A percentile compares a stretch with the other conserved stretches of the same genome.
Conservation (phyloP, 805 yeast species). For the Yarrowia alimentaria region DNA sequence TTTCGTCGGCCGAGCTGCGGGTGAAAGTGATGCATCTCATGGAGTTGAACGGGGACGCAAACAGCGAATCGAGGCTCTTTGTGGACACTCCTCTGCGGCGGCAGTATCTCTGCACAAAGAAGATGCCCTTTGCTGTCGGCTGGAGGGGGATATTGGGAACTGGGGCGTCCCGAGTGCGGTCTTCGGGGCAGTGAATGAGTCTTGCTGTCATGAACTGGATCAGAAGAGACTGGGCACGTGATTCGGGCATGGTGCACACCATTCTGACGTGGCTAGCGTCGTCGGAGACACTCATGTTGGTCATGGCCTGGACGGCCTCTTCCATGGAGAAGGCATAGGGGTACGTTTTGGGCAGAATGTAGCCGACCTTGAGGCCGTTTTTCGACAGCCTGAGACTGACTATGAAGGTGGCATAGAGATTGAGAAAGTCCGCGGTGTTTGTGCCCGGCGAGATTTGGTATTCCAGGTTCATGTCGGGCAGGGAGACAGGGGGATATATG, state of each 20-base stretch:
- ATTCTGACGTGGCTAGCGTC: too few relatives aligned
- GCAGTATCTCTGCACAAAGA: conserved; percentile 59
- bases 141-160: conserved; percentile 53
- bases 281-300: too few relatives aligned
- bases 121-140: conserved; percentile 90
- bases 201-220: conserved; percentile 30
- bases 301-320: background rate
- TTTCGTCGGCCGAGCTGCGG: conserved; percentile 59
- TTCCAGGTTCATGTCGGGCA: too few relatives aligned
- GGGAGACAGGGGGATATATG: too few relatives aligned
- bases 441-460: too few relatives aligned
- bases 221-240: conserved; percentile 12
- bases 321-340: conserved; percentile 3
- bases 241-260: conserved; percentile 6
- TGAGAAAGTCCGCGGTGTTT: background rate
- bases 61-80: conserved; percentile 52
- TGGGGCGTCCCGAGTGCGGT: conserved; percentile 57
- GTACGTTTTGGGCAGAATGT: conserved; percentile 1
- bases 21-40: conserved; percentile 70
- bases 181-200: conserved; percentile 70
- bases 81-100: too few relatives aligned
- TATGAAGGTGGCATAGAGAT: conserved; percentile 1
- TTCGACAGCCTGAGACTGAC: background rate
- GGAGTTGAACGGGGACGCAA: conserved; percentile 61
- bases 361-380: conserved; percentile 13